Conservation (phyloP, 2,329 filamentous ascomycete genomes). For the Neophaeococcomyces mojaviensis region DNA sequence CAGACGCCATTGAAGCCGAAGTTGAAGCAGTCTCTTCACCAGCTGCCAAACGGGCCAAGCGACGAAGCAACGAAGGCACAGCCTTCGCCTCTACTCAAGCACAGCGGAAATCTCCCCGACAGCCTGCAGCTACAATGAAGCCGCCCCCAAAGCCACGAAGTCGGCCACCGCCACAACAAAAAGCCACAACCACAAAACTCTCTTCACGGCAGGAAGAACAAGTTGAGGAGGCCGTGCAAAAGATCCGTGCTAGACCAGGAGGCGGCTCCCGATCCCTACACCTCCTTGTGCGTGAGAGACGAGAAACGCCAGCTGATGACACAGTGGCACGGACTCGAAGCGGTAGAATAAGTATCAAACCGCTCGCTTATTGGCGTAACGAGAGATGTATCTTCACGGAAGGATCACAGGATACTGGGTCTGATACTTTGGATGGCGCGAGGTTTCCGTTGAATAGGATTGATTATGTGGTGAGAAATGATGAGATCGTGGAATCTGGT, state of each 20-base stretch:
- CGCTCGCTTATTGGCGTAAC: constrained; percentile 78
- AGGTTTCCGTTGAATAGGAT: constrained; percentile 61
- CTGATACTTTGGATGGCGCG: constrained; percentile 35
- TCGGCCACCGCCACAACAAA: constrained; percentile 20
- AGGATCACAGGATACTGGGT: constrained; percentile 34
- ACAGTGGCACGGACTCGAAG: constrained; percentile 62
- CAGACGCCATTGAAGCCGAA: constrained; percentile 16
- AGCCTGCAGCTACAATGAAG: constrained; percentile 15
- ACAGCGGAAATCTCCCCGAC: constrained; percentile 3
- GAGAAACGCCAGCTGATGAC: constrained; percentile 45
- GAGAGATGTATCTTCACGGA: constrained; percentile 67
- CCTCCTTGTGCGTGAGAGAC: constrained; percentile 32
- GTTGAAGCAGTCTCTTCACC: constrained; percentile 19
- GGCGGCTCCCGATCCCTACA: constrained; percentile 42
- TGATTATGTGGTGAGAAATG: constrained; percentile 69
- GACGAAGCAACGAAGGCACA: constrained; percentile 2
- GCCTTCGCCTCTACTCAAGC: constrained; percentile 27
- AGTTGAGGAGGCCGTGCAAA: constrained; percentile 36
- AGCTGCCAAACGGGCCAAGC: constrained; percentile 15
- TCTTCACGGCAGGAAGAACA: constrained; percentile 29
- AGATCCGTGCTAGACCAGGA: constrained; percentile 38
- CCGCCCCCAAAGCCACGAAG: constrained; percentile 30
- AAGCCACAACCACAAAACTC: constrained; percentile 24
- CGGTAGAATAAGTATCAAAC: constrained; percentile 69
- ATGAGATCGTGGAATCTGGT: constrained; percentile 56